Conservation (phyloP, 257 asterid genomes). For the Verbascum thapsus region DNA sequence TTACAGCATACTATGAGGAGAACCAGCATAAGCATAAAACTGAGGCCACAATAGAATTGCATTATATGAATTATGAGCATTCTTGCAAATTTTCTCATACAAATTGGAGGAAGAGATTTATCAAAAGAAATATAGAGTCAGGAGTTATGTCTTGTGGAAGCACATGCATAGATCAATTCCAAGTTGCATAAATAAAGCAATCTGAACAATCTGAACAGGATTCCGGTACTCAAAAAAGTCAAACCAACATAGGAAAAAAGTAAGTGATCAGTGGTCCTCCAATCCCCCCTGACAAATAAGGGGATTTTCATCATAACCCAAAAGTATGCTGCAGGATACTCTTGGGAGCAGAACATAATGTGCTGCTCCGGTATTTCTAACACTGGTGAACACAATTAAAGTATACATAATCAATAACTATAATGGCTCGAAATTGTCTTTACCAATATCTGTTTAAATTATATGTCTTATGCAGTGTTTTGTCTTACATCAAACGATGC, state of each 20-base stretch:
- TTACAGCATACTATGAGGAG: conserved; percentile 20
- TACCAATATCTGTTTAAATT: too few species aligned
- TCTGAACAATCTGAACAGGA: not conserved
- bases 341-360: not conserved
- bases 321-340: not conserved
- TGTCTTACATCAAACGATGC: too few species aligned
- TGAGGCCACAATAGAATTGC: conserved; percentile 2
- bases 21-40: conserved; percentile 21
- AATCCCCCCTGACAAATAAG: too few species aligned
- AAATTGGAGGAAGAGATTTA: conserved; percentile 16
- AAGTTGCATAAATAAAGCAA: not conserved
- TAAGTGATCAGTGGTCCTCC: not conserved
- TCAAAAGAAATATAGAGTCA: not conserved
- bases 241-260: not conserved
- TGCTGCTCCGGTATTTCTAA: not conserved
- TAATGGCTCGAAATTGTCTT: not conserved
- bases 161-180: conserved; percentile 5
- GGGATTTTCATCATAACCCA: not conserved
- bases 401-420: not conserved
- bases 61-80: not conserved
- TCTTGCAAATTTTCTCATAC: not conserved
- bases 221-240: not conserved
- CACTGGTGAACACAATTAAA: not conserved
- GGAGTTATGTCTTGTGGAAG: conserved; percentile 1
- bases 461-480: too few species aligned